Evolutionary conservation across 305 asterid species (phyloP).

Genomic region (Caryopteris hybrid): DNA sequence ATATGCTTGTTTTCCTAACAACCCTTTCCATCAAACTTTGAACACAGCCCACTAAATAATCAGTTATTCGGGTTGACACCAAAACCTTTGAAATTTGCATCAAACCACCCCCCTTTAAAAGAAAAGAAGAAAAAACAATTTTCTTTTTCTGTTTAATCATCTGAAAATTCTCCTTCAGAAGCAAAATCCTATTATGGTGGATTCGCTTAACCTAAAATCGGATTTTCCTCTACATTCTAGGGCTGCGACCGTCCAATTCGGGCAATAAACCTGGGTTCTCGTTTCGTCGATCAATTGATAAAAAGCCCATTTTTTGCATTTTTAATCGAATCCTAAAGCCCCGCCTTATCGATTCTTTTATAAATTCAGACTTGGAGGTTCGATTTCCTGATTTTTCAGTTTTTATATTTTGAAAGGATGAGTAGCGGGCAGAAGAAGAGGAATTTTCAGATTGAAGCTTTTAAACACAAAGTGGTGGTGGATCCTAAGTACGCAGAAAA

Average conservation of each 20-base stretch:
- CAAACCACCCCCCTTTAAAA: neutral
- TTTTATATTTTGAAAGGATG: slow-evolving; percentile 27
- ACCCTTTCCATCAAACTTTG: neutral
- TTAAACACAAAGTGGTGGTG: slow-evolving; percentile 78
- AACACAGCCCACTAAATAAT: neutral
- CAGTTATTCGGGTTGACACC: neutral
- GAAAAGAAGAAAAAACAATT: neutral
- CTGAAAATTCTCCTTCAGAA: neutral
- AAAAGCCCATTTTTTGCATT: neutral
- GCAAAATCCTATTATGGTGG: neutral
- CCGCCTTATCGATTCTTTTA: neutral
- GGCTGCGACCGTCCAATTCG: slow-evolving; percentile 6
- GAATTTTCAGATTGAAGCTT: slow-evolving; percentile 83
- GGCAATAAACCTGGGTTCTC: slow-evolving; percentile 1
- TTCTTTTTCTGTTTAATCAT: neutral
- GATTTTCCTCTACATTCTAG: neutral
- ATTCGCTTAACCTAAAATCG: slow-evolving; percentile 20
- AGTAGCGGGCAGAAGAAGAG: slow-evolving; percentile 67
- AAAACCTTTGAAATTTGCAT: neutral
- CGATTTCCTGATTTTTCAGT: neutral
- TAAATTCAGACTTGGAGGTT: slow-evolving; percentile 5
- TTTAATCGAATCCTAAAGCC: neutral
- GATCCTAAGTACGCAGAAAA: slow-evolving; percentile 92
- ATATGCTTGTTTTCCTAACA: too few species aligned
- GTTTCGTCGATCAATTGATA: neutral